phyloP scores from a whole-genome alignment of 768 basidiomycete species.

The Filobasidium floriforme region DNA sequence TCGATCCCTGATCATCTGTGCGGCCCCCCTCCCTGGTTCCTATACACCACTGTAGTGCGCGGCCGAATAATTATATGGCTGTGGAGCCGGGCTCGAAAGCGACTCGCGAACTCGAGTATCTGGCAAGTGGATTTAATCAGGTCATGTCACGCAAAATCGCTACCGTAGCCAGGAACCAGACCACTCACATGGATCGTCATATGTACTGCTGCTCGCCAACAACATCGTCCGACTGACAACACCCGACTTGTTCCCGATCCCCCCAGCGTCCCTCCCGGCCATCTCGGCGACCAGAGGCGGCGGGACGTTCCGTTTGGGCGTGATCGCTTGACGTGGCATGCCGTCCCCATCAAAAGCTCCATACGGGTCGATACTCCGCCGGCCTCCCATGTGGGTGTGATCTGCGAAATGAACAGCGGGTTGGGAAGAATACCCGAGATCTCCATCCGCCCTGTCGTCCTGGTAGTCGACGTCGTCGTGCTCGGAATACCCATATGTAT shows the following conservation, averaged over 20 bases:
- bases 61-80: not conserved
- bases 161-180: too few relatives aligned
- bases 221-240: conserved; percentile 12
- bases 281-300: not conserved
- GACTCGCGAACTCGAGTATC: not conserved
- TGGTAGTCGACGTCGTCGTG: not conserved
- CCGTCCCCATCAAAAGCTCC: conserved; percentile 8
- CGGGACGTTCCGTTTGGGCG: not conserved
- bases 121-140: not conserved
- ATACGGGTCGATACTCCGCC: not conserved
- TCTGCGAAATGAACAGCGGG: not conserved
- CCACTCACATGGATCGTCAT: conserved; percentile 17
- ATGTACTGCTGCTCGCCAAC: conserved; percentile 5
- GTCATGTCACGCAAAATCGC: too few relatives aligned
- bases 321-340: not conserved
- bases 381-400: not conserved
- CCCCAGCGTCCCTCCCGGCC: not conserved
- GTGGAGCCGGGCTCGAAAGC: not conserved
- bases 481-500: conserved; percentile 4
- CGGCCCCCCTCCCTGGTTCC: too few relatives aligned
- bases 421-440: not conserved
- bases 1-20: too few relatives aligned
- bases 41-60: too few relatives aligned
- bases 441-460: not conserved
- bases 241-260: not conserved